Base-by-base conservation (phyloP, 371 early-diverging fungal genomes). In the Syncephalis fuscata region DNA sequence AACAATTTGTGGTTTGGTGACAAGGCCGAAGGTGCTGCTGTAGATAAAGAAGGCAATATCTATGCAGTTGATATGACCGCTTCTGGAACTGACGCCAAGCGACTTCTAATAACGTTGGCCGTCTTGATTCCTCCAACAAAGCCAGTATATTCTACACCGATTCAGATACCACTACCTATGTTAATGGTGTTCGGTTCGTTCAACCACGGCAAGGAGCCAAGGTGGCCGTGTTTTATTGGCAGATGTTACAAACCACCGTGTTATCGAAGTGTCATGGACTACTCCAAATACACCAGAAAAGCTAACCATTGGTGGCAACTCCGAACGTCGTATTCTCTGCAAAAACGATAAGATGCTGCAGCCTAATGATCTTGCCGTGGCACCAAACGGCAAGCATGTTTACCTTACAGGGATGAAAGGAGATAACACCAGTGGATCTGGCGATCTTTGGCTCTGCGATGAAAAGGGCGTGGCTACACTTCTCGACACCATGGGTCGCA, bases 361-460 rank as follows among this genome's bases (percentile, higher is more conserved):
- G 51, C 72, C 72, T 27, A 72, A 72, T 49, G 72, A 72, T 52
- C 44, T 72, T 15, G 63, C 32, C 32, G 32, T 32, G 11, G 4
- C 32, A 11, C 32, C 32, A 7, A 32, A 32, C 11, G 32, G 32
- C 32, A 32, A 32, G 4, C 11, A 32, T 11, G 32, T 32, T 32
- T 32, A 32, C 32, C 32, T 32, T 32, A 7, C 32, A 4, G 32
- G 32, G 4, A 32, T 4, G 32, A 32, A 4, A 7, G 11, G 7
- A 4, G 32, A 32, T 4, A 11, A 11, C 11, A 11, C 7, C 32
- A 32, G 11, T 32, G 32, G n/a, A n/a, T n/a, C n/a, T 11, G 41
- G 41, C n/a, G n/a, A 4, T n/a, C 5, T 41, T 4, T 41, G 41
- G 41, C 41, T 41, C 15, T 41, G 41, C 41, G 21, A 16, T 15